Evolutionary conservation across 108 stramenopile genomes (phyloP), one percentile per base, ranked within the genome.

Genomic region (Cyclotella sp.): DNA sequence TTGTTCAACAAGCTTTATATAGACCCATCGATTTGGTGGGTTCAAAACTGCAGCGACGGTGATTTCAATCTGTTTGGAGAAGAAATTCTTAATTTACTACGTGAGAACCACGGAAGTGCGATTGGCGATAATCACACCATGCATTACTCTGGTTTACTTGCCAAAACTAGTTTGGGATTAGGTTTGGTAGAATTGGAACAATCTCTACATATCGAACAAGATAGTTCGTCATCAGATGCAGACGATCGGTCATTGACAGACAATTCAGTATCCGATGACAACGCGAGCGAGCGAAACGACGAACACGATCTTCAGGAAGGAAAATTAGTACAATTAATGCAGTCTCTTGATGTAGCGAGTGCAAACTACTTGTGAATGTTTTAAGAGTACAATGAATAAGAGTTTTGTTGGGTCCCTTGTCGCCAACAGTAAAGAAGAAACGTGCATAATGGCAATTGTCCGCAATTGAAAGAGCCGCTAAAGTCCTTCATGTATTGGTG

Each of bases 1-100:
- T 68, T 97, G 52, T 89, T 94, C 34, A 97, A 97, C 67, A 95
- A 95, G 63, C 59, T 96, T 29, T 90, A 83, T 63, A 67, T 93
- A 14, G 88, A 91, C 68, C 90, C 88, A 8, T 84, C 87, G 63
- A 86, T 93, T 55, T 75, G 83, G 24, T 95, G 92, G 94, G 58
- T 95, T 27, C 94, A 95, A 75, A 52, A 46, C 15, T 73, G 73
- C 14, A 63, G 76, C 5, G 82, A 80, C 49, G 54, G 24, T 18
- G 75, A 75, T 29, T 54, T 83, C 28, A 19, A 63, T n/a, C 34
- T 57, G 27, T 63, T 77, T 63, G 82, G 82, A 1, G 59, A 29
- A 15, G 76, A 69, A 44, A 22, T 72, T 14, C 62, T 45, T n/a
- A 26, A 19, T 24, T 39, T 73, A 42, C 57, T 83, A 52, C 19